Evolutionary conservation across 129 eudicot genomes (phyloP).

Genomic region (Gnaphalium uliginosum): DNA sequence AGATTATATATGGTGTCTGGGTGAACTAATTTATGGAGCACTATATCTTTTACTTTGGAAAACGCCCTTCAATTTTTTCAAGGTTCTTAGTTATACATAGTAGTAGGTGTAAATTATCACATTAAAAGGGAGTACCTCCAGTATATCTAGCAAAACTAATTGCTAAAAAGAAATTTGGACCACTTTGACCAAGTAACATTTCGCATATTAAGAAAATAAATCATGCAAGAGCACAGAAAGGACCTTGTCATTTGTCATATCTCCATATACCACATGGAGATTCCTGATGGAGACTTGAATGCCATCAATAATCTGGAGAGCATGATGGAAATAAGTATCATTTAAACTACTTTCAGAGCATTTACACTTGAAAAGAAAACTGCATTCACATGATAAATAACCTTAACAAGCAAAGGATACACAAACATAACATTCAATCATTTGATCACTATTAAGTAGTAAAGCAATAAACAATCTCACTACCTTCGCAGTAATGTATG

Average conservation of each 20-base stretch:
- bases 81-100: constrained; percentile 18
- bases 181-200: constrained; percentile 3
- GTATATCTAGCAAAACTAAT: not conserved
- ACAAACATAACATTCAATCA: not conserved
- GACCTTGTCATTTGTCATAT: constrained; percentile 56
- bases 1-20: not conserved
- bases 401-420: constrained; percentile 20
- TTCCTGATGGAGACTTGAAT: constrained; percentile 89
- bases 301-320: constrained; percentile 81
- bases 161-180: not conserved
- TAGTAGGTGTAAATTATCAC: not conserved
- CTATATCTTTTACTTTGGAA: not conserved
- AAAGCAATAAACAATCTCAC: constrained; percentile 22
- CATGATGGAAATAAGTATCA: constrained; percentile 14
- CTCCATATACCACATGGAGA: constrained; percentile 69
- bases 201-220: constrained; percentile 10
- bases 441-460: constrained; percentile 6
- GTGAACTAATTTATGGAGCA: not conserved
- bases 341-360: not conserved
- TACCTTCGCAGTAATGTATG: constrained; percentile 94
- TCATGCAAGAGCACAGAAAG: constrained; percentile 11
- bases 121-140: constrained; percentile 3
- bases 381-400: constrained; percentile 5
- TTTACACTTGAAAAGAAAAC: constrained; percentile 8
- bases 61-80: not conserved